Evolutionary conservation across 78 protist species (phyloP).

Genomic region (Bigelowiella natans): DNA sequence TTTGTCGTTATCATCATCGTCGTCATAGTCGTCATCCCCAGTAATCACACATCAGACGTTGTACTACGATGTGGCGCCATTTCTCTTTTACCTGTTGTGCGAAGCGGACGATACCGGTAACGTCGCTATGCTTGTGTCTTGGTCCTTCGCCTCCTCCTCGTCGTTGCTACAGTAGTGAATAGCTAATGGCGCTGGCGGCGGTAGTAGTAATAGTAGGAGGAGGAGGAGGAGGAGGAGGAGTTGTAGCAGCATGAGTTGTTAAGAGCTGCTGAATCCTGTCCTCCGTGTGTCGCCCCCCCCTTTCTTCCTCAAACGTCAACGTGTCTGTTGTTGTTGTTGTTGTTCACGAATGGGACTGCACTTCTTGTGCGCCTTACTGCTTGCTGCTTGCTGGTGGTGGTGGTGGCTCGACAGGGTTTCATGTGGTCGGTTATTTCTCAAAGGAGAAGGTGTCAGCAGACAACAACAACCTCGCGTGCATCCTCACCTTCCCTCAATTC

Average conservation of each 20-base stretch:
- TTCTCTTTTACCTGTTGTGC: conserved; percentile 80
- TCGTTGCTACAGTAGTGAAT: too few species aligned
- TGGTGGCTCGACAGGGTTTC: conserved; percentile 49
- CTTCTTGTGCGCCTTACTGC: too few species aligned
- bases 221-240: too few species aligned
- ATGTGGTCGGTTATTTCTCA: conserved; percentile 87
- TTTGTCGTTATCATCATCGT: neutral
- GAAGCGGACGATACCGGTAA: conserved; percentile 49
- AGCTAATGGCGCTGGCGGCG: too few species aligned
- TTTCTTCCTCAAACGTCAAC: neutral
- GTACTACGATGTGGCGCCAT: conserved; percentile 78
- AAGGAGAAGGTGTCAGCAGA: conserved; percentile 72
- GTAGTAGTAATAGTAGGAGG: too few species aligned
- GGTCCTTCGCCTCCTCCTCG: too few species aligned
- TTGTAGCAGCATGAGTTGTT: too few species aligned
- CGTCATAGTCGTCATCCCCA: neutral
- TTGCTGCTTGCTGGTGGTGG: too few species aligned
- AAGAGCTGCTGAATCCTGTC: neutral
- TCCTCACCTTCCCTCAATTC: conserved; percentile 55
- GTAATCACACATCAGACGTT: neutral
- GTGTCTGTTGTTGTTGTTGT: neutral
- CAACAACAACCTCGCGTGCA: conserved; percentile 88
- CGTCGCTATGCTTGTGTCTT: too few species aligned
- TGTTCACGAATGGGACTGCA: neutral
- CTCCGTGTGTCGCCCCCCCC: neutral